Percentiles rank a stretch among this genome's conserved stretches.
Conservation (phyloP, 2,329 filamentous ascomycete species). For the Colletotrichum spaethianum region DNA sequence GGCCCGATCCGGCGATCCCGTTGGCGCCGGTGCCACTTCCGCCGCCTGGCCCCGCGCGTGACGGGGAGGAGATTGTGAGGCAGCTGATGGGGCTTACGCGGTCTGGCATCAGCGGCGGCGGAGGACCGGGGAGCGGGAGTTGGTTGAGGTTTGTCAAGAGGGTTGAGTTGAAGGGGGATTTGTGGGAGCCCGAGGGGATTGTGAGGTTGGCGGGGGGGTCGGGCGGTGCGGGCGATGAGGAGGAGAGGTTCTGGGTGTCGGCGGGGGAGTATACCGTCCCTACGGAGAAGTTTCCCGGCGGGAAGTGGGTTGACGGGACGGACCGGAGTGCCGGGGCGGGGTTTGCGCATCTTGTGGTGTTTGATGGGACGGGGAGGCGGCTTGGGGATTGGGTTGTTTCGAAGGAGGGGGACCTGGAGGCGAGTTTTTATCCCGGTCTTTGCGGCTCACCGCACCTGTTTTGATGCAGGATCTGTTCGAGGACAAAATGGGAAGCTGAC, state of each 20-base stretch:
- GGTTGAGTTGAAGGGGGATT: constrained; percentile 59
- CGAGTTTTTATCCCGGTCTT: constrained; percentile 4
- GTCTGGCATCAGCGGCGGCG: constrained; percentile 39
- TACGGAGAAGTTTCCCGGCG: constrained; percentile 54
- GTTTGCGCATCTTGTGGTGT: constrained; percentile 61
- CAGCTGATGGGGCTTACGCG: constrained; percentile 54
- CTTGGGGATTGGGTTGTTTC: constrained; percentile 62
- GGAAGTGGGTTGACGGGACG: constrained; percentile 64
- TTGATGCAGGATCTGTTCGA: neutral
- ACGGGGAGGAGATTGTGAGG: constrained; percentile 54
- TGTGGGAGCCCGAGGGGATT: constrained; percentile 65
- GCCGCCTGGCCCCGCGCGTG: constrained; percentile 50
- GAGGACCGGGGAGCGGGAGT: constrained; percentile 45
- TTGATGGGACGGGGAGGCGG: constrained; percentile 56
- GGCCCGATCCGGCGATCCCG: constrained; percentile 46
- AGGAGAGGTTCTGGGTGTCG: constrained; percentile 59
- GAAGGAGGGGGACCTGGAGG: constrained; percentile 46
- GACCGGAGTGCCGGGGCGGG: constrained; percentile 61
- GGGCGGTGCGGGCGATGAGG: neutral
- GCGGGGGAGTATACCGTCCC: constrained; percentile 59
- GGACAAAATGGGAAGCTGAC: neutral
- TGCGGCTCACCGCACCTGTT: neutral
- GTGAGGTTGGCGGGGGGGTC: constrained; percentile 52
- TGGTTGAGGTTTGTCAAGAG: constrained; percentile 59
- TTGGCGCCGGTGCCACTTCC: constrained; percentile 54